Evolutionary conservation across 108 stramenopile genomes (phyloP), one percentile per base, ranked within the genome.

Genomic region (Skeletonema grethae): DNA sequence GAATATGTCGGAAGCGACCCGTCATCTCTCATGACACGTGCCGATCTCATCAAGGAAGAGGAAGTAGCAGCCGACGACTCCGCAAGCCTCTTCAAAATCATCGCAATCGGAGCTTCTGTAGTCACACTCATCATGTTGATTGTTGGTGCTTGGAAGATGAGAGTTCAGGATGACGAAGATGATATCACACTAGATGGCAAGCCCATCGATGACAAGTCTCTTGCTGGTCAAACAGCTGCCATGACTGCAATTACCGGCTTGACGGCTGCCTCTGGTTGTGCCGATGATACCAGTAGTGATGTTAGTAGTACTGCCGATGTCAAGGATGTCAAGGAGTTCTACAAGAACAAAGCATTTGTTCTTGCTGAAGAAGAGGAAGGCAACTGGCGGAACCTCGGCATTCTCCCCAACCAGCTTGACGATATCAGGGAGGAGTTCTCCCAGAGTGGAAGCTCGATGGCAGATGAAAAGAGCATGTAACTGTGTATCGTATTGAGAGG

Each of bases 311-410:
- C 20, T 0, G 1, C 8, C 22, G 50, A 53, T 43, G 36, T 11
- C 36, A 34, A 45, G 43, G 43, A 45, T 15, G 18, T 6, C 16
- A 53, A 53, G 50, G 20, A 53, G 22, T 53, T 53, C 50, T 53
- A 22, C 50, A 53, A 22, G 50, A 53, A 43, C 16, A 72, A 72
- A 46, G 35, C 46, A 5, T 72, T 72, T 57, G 50, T 72, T 41
- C 29, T 72, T 32, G 72, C 72, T 5, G 72, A 72, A 22, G 62
- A 72, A 28, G 72, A 72, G 31, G 72, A 63, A 41, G 38, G 16
- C 10, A 72, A 36, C 22, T 57, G 34, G 57, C 31, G 69, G 15
- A 56, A 58, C 22, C 57, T 58, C 28, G 32, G 35, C 12, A 58
- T 70, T 12, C 57, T 59, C 0, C 57, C 69, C 0, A 53, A 53